Evolutionary conservation across 2,329 filamentous ascomycete species (phyloP), one percentile per base, ranked within the genome.

Genomic region (Fusarium fujikuroi): DNA sequence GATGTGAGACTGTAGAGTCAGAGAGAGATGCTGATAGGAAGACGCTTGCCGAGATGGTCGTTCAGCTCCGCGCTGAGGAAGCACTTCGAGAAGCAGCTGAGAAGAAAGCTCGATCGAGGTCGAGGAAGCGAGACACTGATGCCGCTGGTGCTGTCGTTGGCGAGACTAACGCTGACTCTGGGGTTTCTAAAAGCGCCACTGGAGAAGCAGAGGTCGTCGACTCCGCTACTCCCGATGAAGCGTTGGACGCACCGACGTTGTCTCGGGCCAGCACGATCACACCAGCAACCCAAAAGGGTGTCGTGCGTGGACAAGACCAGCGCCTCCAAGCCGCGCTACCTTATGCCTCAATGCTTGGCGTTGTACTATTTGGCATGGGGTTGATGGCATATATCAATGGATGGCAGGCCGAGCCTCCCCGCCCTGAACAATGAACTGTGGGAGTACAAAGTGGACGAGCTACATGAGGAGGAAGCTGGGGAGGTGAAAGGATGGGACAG

Each of bases 341-440:
- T 21, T 95, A 95, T 78, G 92, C 92, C 44, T 95, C 92, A 4
- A 94, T 95, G 89, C 83, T 96, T 50, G 92, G 93, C 16, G 93
- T 96, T 37, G 93, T 96, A 32, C 82, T 96, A 63, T 84, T 96
- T 69, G 93, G 93, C 37, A 92, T 96, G 84, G 92, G 93, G 19
- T 81, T 96, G 73, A 96, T 96, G 93, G 93, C 92, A 46, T 95
- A 95, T 82, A 87, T 96, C 75, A 96, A 96, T 78, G 92, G 92
- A 58, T 95, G 93, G 93, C 92, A 94, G 76, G 44, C 78, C 28
- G 77, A 81, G 58, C 77, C 82, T 43, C 73, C 81, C 8, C 76
- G 75, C 28, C 58, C 80, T 53, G 81, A 83, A 64, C 76, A 77
- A 77, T 83, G 74, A 80, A 65, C n/a, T 50, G 57, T 50, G n/a